A percentile compares a stretch with the other conserved stretches of the same genome.
Evolutionary conservation across 2,329 filamentous ascomycete species (phyloP).

Genomic region (Basipetospora sp.): DNA sequence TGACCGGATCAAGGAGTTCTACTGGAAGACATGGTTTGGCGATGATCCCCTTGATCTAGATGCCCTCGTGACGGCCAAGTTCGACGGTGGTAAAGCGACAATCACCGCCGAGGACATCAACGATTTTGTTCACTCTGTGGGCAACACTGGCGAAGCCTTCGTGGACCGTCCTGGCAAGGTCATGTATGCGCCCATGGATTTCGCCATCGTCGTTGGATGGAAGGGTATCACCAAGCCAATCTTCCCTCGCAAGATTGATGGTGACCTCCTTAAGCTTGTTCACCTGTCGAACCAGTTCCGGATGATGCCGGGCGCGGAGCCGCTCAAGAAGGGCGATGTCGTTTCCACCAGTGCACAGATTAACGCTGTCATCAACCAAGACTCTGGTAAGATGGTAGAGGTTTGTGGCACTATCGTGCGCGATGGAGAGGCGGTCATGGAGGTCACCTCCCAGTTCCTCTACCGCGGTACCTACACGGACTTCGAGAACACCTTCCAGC

Average conservation of each 20-base stretch:
- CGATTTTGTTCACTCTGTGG: slow-evolving; percentile 96
- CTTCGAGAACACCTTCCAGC: slow-evolving; percentile 96
- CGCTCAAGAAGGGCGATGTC: slow-evolving; percentile 87
- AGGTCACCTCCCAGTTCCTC: slow-evolving; percentile 94
- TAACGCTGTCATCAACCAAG: slow-evolving; percentile 95
- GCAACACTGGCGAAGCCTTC: slow-evolving; percentile 93
- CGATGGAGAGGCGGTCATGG: slow-evolving; percentile 77
- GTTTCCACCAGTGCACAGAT: slow-evolving; percentile 87
- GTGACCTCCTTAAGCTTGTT: slow-evolving; percentile 87
- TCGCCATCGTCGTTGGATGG: slow-evolving; percentile 94
- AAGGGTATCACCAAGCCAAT: slow-evolving; percentile 99
- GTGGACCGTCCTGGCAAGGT: slow-evolving; percentile 90
- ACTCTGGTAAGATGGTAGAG: slow-evolving; percentile 98
- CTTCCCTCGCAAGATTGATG: slow-evolving; percentile 90
- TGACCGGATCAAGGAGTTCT: slow-evolving; percentile 97
- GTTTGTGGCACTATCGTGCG: slow-evolving; percentile 94
- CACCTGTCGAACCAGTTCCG: slow-evolving; percentile 96
- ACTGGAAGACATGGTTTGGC: slow-evolving; percentile 96
- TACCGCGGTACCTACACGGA: slow-evolving; percentile 89
- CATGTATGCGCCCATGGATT: slow-evolving; percentile 95
- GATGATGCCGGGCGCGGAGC: slow-evolving; percentile 91
- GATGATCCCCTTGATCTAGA: slow-evolving; percentile 72
- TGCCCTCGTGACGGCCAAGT: slow-evolving; percentile 68
- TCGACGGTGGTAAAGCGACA: slow-evolving; percentile 74
- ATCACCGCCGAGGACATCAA: slow-evolving; percentile 90